Conservation (phyloP, 805 yeast species). For the Cyberlindnera petersonii region DNA sequence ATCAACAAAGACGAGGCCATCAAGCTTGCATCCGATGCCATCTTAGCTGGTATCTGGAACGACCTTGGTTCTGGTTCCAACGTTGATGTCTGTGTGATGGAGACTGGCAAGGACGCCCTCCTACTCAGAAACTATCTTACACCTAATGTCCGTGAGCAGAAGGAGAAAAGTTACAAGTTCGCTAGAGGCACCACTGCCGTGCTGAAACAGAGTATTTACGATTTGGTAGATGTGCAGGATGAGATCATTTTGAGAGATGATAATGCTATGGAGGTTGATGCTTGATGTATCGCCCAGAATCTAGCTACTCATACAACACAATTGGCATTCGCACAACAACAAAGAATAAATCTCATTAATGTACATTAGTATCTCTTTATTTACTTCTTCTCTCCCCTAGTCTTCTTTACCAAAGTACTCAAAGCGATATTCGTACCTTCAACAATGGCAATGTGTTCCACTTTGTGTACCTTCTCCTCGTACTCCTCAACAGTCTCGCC, state of each 20-base stretch:
- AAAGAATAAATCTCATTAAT: too few relatives aligned
- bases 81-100: slow-evolving; percentile 97
- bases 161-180: slow-evolving; percentile 80
- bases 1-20: slow-evolving; percentile 88
- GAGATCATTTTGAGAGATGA: slow-evolving; percentile 41
- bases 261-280: slow-evolving; percentile 31
- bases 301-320: neutral
- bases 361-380: neutral
- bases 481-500: slow-evolving; percentile 78
- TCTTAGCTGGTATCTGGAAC: slow-evolving; percentile 97
- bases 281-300: slow-evolving; percentile 1
- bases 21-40: slow-evolving; percentile 85
- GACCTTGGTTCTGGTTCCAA: slow-evolving; percentile 98
- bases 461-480: slow-evolving; percentile 74
- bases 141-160: slow-evolving; percentile 83
- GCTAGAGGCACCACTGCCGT: slow-evolving; percentile 93
- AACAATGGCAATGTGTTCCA: slow-evolving; percentile 90
- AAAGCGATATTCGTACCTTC: slow-evolving; percentile 78
- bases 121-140: slow-evolving; percentile 82
- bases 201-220: slow-evolving; percentile 61
- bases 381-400: slow-evolving; percentile 1
- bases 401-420: slow-evolving; percentile 17
- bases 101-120: slow-evolving; percentile 81
- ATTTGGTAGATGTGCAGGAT: slow-evolving; percentile 66
- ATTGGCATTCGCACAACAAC: too few relatives aligned